phyloP scores from a whole-genome alignment of 208 protist species.

The Leishmania amazonensis region DNA sequence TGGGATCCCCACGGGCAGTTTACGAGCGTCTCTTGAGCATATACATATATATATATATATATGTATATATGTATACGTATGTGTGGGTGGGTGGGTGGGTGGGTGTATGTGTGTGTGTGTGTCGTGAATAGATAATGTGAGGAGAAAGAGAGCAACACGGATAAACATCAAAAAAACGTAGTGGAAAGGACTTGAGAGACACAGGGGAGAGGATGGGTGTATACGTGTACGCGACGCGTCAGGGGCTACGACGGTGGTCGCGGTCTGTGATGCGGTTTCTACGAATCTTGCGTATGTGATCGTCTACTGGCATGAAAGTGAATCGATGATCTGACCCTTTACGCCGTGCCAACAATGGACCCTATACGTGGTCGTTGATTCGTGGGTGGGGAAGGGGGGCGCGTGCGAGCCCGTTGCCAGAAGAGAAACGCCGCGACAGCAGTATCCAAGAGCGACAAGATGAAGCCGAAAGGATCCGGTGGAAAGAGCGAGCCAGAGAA shows the following conservation, averaged over 20 bases:
- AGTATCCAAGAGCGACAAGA: neutral
- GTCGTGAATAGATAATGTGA: neutral
- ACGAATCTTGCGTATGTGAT: neutral
- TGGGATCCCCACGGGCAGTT: neutral
- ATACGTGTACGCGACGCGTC: neutral
- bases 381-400: neutral
- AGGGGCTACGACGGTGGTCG: neutral
- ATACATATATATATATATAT: neutral
- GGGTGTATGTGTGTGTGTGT: neutral
- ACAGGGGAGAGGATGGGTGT: neutral
- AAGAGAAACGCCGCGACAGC: neutral
- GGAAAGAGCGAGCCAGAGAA: neutral
- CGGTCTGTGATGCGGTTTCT: neutral
- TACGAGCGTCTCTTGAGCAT: neutral
- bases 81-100: too few species aligned
- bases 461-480: neutral
- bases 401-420: neutral
- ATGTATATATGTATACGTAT: neutral
- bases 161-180: neutral
- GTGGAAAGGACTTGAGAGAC: neutral
- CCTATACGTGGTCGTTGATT: neutral
- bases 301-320: neutral
- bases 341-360: neutral
- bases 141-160: neutral
- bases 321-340: neutral